Base-by-base conservation (phyloP, 805 yeast genomes). In the Hanseniaspora taiwanica region DNA sequence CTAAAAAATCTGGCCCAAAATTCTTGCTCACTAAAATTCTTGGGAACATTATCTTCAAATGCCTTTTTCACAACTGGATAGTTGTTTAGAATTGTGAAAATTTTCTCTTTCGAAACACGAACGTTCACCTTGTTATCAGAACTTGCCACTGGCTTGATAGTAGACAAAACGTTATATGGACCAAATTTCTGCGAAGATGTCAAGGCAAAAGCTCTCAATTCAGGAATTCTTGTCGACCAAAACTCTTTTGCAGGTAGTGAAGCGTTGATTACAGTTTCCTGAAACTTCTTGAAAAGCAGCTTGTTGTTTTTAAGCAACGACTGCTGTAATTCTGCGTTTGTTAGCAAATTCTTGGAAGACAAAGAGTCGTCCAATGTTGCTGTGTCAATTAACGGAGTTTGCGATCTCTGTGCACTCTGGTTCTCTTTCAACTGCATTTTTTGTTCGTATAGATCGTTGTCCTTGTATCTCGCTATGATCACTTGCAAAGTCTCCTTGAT, bases 1-100 rank as follows among this genome's bases (percentile, higher is more conserved):
- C 84, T 78, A 67, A 91, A 91, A 53, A 91, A 91, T 46, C 96
- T 66, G 9, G 94, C 84, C 98, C 98, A 91, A 51, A 91, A 91
- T 53, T 82, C 94, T 33, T 89, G 87, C 56, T 91, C 97, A 37
- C 74, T 71, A 40, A 91, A 68, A 37, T 59, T 57, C 45, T 79
- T 78, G 1, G 97, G 98, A 4, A 91, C 98, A 43, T 78, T 78
- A 40, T 91, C 98, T 44, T 75, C 78, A 53, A 82, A 91, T 0
- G 97, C 97, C 46, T 73, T 75, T 44, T 83, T 75, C 20, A 91
- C 93, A 29, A 87, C 75, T 0, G 98, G 98, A 53, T 89, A 91
- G 44, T 89, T 94, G 39, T 78, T 83, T 55, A 91, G 87, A 18
- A 91, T 85, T 46, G 81, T 93, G 42, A 75, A 78, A 52, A 91